Conservation (phyloP, 148 eudicot genomes). For the Diospyros kaki region DNA sequence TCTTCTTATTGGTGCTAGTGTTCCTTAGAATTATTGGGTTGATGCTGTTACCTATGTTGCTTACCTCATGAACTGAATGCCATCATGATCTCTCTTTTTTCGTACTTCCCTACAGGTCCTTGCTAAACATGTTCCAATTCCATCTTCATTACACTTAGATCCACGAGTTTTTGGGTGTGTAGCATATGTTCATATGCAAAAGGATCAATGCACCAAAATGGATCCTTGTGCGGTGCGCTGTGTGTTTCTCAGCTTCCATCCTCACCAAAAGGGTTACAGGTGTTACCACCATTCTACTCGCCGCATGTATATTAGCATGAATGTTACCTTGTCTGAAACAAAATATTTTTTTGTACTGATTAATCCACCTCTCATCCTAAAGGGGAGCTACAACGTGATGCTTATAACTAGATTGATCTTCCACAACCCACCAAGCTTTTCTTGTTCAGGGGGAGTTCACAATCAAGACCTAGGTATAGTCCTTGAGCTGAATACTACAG, state of each 20-base stretch:
- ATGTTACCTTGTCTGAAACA: not conserved
- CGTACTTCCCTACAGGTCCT: not conserved
- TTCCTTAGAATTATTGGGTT: not conserved
- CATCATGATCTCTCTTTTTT: not conserved
- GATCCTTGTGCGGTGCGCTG: not conserved
- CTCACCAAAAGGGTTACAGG: not conserved
- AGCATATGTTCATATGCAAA: not conserved
- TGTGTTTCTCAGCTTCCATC: not conserved
- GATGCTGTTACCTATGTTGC: not conserved
- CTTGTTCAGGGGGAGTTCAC: no score
- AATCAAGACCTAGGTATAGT: no score
- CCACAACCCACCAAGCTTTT: no score
- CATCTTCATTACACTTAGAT: not conserved
- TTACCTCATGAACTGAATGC: not conserved
- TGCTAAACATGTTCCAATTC: not conserved
- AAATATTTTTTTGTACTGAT: not conserved
- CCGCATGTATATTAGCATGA: not conserved
- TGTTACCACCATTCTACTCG: not conserved
- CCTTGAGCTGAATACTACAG: no score
- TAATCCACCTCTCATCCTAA: not conserved
- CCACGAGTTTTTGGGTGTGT: not conserved
- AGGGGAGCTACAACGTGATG: not conserved
- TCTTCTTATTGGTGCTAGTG: not conserved
- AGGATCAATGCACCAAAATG: not conserved
- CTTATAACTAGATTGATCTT: no score